Evolutionary conservation across 2,329 filamentous ascomycete species (phyloP).

Genomic region (Pezicula rhizophila): DNA sequence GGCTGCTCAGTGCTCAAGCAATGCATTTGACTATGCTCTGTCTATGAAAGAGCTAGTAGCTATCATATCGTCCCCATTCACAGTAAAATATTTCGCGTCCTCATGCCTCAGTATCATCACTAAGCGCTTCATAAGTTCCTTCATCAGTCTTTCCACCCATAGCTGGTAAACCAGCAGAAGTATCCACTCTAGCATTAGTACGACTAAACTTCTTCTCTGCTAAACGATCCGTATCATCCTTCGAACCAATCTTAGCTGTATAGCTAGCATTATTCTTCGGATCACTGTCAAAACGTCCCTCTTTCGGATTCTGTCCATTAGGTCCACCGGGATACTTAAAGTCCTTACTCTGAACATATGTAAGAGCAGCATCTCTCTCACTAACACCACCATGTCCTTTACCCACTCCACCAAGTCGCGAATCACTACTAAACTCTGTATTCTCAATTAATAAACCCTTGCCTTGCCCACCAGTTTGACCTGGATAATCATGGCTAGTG

Average conservation of each 20-base stretch:
- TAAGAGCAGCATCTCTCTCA: conserved; percentile 17
- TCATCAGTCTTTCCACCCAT: conserved; percentile 14
- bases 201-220: conserved; percentile 37
- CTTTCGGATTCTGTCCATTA: conserved; percentile 24
- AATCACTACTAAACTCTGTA: conserved; percentile 6
- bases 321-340: conserved; percentile 11
- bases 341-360: conserved; percentile 21
- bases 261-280: conserved; percentile 26
- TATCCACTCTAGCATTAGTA: conserved; percentile 17
- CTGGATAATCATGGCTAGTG: conserved; percentile 11
- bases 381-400: conserved; percentile 3
- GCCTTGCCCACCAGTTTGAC: conserved; percentile 11
- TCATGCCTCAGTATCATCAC: conserved; percentile 15
- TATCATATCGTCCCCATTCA: too few relatives aligned
- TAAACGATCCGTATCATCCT: conserved; percentile 40
- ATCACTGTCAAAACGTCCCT: conserved; percentile 21
- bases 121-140: conserved; percentile 16
- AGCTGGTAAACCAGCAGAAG: conserved; percentile 14
- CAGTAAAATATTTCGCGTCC: neutral
- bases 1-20: too few relatives aligned
- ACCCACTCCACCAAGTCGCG: neutral
- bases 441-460: conserved; percentile 10
- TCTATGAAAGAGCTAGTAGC: too few relatives aligned
- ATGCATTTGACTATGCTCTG: too few relatives aligned
- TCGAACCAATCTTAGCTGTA: conserved; percentile 36